A percentile compares a stretch with the other conserved stretches of the same genome.
phyloP scores from a whole-genome alignment of 1,139 yeast genomes.

The Kurtzmaniella natalensis region DNA sequence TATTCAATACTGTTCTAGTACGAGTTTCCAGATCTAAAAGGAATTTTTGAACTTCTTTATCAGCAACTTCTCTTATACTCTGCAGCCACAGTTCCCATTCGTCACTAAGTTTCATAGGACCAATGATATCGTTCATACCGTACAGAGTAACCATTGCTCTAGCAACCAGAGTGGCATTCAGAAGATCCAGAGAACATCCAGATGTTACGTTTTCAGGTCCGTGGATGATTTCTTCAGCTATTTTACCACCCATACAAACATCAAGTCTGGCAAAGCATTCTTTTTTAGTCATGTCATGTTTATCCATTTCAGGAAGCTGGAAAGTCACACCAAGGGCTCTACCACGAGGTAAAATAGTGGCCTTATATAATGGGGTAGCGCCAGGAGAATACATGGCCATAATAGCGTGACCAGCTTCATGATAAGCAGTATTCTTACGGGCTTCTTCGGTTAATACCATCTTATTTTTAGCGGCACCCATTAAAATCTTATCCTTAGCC shows the following conservation, averaged over 20 bases:
- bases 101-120: constrained; percentile 84
- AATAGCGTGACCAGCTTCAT: constrained; percentile 98
- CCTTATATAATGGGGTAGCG: constrained; percentile 95
- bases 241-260: constrained; percentile 98
- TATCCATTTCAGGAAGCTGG: constrained; percentile 98
- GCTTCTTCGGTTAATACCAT: constrained; percentile 97
- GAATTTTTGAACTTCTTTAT: constrained; percentile 78
- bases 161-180: constrained; percentile 87
- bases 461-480: constrained; percentile 97
- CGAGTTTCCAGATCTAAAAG: constrained; percentile 75
- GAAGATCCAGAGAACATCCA: constrained; percentile 89
- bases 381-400: constrained; percentile 94
- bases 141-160: constrained; percentile 95
- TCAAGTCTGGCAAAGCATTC: constrained; percentile 91
- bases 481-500: constrained; percentile 96
- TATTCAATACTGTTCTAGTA: constrained; percentile 63
- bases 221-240: constrained; percentile 90
- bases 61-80: constrained; percentile 82
- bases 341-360: constrained; percentile 95
- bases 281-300: constrained; percentile 83
- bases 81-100: constrained; percentile 96
- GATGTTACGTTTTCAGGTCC: constrained; percentile 92
- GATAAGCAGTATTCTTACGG: constrained; percentile 91
- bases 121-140: constrained; percentile 93
- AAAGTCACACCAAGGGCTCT: constrained; percentile 94